Percentiles rank a stretch among this genome's conserved stretches.
These are phyloP conservation scores for Raffaelea albimanens DNA, from an alignment of 2,329 filamentous ascomycete species.

Conservation along the genomic window DNA sequence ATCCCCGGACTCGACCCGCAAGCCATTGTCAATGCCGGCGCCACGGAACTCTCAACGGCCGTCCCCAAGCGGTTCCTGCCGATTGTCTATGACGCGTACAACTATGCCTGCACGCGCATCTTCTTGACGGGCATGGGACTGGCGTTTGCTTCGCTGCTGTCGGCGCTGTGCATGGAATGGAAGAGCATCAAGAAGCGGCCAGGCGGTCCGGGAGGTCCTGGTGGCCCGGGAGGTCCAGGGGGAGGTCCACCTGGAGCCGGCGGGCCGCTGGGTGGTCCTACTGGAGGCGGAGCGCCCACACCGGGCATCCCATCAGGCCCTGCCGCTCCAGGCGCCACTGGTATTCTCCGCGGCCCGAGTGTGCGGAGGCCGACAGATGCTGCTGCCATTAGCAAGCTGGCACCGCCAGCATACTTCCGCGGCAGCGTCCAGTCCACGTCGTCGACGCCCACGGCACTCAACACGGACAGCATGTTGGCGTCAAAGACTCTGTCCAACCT, in stretches of 20 bases:
- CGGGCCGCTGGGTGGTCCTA: neutral
- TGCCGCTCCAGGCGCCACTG: neutral
- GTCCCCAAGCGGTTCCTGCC: slow-evolving; percentile 40
- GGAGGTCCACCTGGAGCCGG: neutral
- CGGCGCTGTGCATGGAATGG: slow-evolving; percentile 54
- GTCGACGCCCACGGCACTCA: neutral
- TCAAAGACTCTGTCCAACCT: no score
- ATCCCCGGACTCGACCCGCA: slow-evolving; percentile 33
- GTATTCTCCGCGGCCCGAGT: neutral
- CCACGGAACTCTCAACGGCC: slow-evolving; percentile 48
- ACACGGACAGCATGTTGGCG: neutral
- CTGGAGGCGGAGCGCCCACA: neutral
- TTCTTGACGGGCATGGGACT: slow-evolving; percentile 55
- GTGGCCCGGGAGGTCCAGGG: neutral
- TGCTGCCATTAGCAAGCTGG: neutral
- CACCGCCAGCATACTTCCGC: neutral
- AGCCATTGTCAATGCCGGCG: slow-evolving; percentile 36
- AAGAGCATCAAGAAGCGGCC: slow-evolving; percentile 50
- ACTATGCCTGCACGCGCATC: slow-evolving; percentile 49
- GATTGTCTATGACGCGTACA: slow-evolving; percentile 54
- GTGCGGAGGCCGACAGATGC: neutral
- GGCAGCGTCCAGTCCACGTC: neutral
- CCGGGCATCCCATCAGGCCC: neutral
- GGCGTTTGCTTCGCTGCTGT: slow-evolving; percentile 44
- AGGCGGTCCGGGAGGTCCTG: neutral